Evolutionary conservation across 1,284 basidiomycete species (phyloP).

Genomic region (Austroboletus novae-zelandiae): DNA sequence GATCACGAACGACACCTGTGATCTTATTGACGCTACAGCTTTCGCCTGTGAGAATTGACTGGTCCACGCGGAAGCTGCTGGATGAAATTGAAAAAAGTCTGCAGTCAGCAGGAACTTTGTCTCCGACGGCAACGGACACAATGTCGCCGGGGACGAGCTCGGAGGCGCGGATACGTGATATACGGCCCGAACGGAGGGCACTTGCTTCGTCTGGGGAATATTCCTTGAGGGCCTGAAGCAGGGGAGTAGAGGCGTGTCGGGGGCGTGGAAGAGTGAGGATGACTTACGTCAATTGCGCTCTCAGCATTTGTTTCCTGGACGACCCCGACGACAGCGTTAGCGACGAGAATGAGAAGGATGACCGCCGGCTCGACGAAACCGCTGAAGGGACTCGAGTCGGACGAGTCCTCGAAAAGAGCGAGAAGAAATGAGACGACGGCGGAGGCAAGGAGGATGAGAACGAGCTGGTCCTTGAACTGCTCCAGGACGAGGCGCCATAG

Average conservation of each 20-base stretch:
- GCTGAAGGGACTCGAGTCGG: constrained; percentile 63
- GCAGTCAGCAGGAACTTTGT: constrained; percentile 94
- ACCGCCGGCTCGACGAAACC: constrained; percentile 93
- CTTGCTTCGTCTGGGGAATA: constrained; percentile 95
- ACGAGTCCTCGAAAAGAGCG: constrained; percentile 77
- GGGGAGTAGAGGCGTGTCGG: constrained; percentile 1
- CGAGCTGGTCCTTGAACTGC: constrained; percentile 97
- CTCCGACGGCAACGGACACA: constrained; percentile 85
- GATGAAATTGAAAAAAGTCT: constrained; percentile 86
- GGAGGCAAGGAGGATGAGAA: constrained; percentile 89
- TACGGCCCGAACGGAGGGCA: constrained; percentile 73
- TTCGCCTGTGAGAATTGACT: constrained; percentile 94
- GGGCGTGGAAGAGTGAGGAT: not conserved
- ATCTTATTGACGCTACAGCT: constrained; percentile 85
- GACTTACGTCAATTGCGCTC: constrained; percentile 88
- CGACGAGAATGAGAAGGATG: constrained; percentile 90
- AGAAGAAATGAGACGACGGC: constrained; percentile 89
- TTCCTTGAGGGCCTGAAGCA: constrained; percentile 80
- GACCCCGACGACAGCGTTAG: constrained; percentile 93
- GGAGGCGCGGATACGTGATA: constrained; percentile 76
- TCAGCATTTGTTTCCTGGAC: constrained; percentile 95
- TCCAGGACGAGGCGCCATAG: constrained; percentile 93
- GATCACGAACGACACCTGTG: constrained; percentile 61
- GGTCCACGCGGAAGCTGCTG: constrained; percentile 89
- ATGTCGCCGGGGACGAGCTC: constrained; percentile 94